phyloP scores from a whole-genome alignment of 257 asterid genomes.

The Solanum virginianum region DNA sequence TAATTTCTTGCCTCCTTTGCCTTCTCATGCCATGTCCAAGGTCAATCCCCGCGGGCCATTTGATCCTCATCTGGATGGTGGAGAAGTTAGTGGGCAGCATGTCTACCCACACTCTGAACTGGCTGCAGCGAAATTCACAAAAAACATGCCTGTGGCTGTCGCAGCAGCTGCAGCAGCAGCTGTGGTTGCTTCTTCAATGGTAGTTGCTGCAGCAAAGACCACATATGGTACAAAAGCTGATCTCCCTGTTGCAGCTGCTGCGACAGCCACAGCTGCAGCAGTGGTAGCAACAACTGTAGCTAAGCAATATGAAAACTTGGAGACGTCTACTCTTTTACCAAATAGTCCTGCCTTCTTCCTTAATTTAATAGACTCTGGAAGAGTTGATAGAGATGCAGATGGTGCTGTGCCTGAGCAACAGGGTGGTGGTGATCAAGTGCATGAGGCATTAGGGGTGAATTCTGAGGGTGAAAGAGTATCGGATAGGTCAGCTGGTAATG shows the following conservation, averaged over 20 bases:
- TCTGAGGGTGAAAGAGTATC: conserved; percentile 78
- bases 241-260: conserved; percentile 90
- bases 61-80: conserved; percentile 19
- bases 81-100: conserved; percentile 21
- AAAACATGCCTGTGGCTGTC: conserved; percentile 69
- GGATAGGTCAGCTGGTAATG: conserved; percentile 66
- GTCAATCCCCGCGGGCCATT: conserved; percentile 20
- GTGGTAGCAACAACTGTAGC: conserved; percentile 73
- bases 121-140: conserved; percentile 23
- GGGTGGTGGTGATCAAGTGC: conserved; percentile 41
- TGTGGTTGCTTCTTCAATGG: conserved; percentile 92
- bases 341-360: conserved; percentile 25
- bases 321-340: conserved; percentile 31
- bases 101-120: conserved; percentile 31
- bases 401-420: conserved; percentile 21
- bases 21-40: conserved; percentile 39
- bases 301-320: conserved; percentile 69
- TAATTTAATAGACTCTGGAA: conserved; percentile 17
- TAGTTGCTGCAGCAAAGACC: conserved; percentile 65
- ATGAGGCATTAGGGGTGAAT: conserved; percentile 7
- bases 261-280: conserved; percentile 87
- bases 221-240: conserved; percentile 34
- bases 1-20: conserved; percentile 64
- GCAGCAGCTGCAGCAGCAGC: conserved; percentile 96
- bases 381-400: conserved; percentile 47